These are phyloP conservation scores for Rhizophagus clarus DNA, from an alignment of 192 early-diverging fungal genomes.

Conservation along the genomic window DNA sequence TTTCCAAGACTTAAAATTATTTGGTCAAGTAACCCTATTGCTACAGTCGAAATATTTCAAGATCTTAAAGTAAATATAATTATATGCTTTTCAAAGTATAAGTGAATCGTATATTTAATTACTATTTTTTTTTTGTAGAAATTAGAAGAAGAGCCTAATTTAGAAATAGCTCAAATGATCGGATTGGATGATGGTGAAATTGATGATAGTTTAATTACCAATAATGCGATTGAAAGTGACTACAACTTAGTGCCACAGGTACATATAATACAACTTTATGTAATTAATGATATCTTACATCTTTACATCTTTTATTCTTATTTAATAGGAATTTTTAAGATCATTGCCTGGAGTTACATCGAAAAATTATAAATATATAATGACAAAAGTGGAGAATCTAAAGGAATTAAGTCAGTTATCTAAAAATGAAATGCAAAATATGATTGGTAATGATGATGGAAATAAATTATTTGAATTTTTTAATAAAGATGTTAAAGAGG, in stretches of 20 bases:
- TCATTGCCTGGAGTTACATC: slow-evolving; percentile 84
- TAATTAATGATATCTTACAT: not conserved
- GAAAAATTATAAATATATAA: slow-evolving; percentile 78
- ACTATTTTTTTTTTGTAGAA: slow-evolving; percentile 49
- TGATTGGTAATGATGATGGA: slow-evolving; percentile 25
- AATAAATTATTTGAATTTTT: slow-evolving; percentile 27
- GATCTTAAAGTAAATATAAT: slow-evolving; percentile 75
- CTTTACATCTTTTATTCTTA: not conserved
- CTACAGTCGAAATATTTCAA: slow-evolving; percentile 86
- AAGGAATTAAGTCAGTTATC: slow-evolving; percentile 51
- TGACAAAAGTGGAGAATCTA: slow-evolving; percentile 65
- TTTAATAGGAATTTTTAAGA: slow-evolving; percentile 68
- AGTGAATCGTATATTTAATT: not conserved
- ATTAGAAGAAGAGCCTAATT: slow-evolving; percentile 75
- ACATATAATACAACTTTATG: not conserved
- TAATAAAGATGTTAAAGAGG: slow-evolving; percentile 37
- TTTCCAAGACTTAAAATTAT: slow-evolving; percentile 85
- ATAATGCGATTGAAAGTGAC: slow-evolving; percentile 58
- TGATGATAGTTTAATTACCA: slow-evolving; percentile 45
- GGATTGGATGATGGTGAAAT: slow-evolving; percentile 71
- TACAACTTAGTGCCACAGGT: slow-evolving; percentile 71
- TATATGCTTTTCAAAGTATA: no score
- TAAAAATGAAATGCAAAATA: slow-evolving; percentile 12
- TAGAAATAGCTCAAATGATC: slow-evolving; percentile 63
- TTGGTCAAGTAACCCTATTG: slow-evolving; percentile 85